A percentile compares a stretch with the other conserved stretches of the same genome.
Conservation (phyloP, 2,329 filamentous ascomycete species). For the Rhynchosporium graminicola region DNA sequence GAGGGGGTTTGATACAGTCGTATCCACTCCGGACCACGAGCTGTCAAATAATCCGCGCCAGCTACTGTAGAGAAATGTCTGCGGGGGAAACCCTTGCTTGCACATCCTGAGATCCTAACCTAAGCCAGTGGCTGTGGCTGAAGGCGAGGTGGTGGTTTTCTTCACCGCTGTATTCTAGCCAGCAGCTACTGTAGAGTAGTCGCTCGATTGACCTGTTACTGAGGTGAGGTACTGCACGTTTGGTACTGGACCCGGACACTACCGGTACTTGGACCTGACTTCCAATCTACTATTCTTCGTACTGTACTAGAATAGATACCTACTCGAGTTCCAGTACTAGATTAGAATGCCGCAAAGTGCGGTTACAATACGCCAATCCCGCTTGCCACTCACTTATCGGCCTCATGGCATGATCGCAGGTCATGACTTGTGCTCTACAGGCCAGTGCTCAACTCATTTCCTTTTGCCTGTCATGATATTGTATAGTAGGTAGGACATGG, state of each 20-base stretch:
- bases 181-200: neutral
- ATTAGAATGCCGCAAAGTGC: neutral
- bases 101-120: neutral
- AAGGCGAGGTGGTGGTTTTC: constrained; percentile 1
- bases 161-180: neutral
- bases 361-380: neutral
- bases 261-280: no score
- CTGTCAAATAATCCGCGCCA: constrained; percentile 8
- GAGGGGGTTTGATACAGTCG: constrained; percentile 1
- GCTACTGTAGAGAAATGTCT: neutral
- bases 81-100: constrained; percentile 3
- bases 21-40: neutral
- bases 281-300: no score
- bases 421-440: constrained; percentile 12
- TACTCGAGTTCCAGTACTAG: no score
- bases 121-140: constrained; percentile 5
- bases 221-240: neutral
- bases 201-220: neutral
- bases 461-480: neutral
- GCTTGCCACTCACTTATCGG: neutral
- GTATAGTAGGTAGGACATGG: neutral
- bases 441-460: constrained; percentile 5
- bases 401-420: no score
- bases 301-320: no score
- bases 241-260: neutral